Evolutionary conservation across 1,284 basidiomycete genomes (phyloP).

Genomic region (Pyrrhoderma noxium): DNA sequence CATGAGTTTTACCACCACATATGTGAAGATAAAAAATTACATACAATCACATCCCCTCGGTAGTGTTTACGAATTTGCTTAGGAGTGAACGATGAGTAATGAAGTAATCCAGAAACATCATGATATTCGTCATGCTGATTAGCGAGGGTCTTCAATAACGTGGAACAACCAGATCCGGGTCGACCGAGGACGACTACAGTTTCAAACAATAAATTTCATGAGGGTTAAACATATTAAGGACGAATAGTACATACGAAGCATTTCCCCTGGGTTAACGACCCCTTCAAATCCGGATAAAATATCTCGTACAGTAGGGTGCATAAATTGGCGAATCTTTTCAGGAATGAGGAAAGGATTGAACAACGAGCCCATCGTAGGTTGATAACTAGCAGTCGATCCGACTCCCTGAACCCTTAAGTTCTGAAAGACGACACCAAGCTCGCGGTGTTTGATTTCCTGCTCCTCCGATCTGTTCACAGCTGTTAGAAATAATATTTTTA

Average conservation of each 20-base stretch:
- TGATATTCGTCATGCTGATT: constrained; percentile 33
- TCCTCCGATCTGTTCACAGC: constrained; percentile 4
- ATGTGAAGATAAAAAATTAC: too few species aligned
- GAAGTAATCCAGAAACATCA: constrained; percentile 28
- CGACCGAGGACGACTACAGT: constrained; percentile 31
- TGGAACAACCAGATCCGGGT: constrained; percentile 35
- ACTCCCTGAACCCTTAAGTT: constrained; percentile 22
- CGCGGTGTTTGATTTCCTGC: constrained; percentile 5
- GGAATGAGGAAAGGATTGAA: constrained; percentile 20
- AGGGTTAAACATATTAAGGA: neutral
- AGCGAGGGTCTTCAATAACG: constrained; percentile 35
- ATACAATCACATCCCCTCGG: constrained; percentile 21
- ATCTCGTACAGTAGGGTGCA: constrained; percentile 23
- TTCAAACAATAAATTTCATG: neutral
- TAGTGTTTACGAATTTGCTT: constrained; percentile 21
- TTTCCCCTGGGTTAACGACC: constrained; percentile 31
- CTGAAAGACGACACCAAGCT: constrained; percentile 21
- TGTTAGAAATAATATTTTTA: neutral
- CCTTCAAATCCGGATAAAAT: constrained; percentile 30
- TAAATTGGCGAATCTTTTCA: constrained; percentile 13
- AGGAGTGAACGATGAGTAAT: constrained; percentile 30
- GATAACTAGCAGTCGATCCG: constrained; percentile 17
- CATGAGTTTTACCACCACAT: too few species aligned
- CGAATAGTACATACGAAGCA: constrained; percentile 25
- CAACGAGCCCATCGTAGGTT: constrained; percentile 21